Evolutionary conservation across 1,139 yeast species (phyloP).

Genomic region (Suhomyces panamericanus): DNA sequence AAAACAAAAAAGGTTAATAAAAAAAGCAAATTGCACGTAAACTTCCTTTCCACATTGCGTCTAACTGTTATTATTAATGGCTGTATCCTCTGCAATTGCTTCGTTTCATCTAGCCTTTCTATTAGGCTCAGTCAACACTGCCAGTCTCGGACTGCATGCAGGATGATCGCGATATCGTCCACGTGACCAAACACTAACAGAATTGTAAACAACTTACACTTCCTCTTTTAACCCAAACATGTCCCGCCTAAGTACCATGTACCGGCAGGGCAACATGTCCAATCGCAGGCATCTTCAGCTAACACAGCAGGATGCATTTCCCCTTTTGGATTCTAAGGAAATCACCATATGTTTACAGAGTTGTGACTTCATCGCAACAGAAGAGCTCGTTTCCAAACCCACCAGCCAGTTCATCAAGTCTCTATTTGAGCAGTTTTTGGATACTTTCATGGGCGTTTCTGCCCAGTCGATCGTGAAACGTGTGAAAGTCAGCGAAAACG

Average conservation of each 20-base stretch:
- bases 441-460: constrained; percentile 57
- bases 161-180: not conserved
- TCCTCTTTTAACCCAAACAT: constrained; percentile 10
- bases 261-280: constrained; percentile 22
- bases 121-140: too few relatives aligned
- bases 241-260: constrained; percentile 31
- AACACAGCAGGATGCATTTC: constrained; percentile 48
- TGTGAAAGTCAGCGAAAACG: constrained; percentile 2
- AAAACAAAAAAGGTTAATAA: too few relatives aligned
- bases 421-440: constrained; percentile 70
- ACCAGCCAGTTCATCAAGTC: constrained; percentile 60
- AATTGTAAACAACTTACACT: constrained; percentile 1
- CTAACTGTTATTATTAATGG: too few relatives aligned
- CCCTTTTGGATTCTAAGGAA: constrained; percentile 65
- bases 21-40: too few relatives aligned
- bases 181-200: constrained; percentile 2
- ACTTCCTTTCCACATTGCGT: too few relatives aligned
- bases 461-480: constrained; percentile 16
- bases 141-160: not conserved
- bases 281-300: constrained; percentile 21
- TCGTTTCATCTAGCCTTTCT: too few relatives aligned
- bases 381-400: constrained; percentile 65
- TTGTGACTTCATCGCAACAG: constrained; percentile 63
- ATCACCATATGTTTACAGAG: constrained; percentile 61
- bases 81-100: too few relatives aligned